These are phyloP conservation scores for Delitschia confertaspora DNA, from an alignment of 495 filamentous ascomycete genomes.

Conservation along the genomic window DNA sequence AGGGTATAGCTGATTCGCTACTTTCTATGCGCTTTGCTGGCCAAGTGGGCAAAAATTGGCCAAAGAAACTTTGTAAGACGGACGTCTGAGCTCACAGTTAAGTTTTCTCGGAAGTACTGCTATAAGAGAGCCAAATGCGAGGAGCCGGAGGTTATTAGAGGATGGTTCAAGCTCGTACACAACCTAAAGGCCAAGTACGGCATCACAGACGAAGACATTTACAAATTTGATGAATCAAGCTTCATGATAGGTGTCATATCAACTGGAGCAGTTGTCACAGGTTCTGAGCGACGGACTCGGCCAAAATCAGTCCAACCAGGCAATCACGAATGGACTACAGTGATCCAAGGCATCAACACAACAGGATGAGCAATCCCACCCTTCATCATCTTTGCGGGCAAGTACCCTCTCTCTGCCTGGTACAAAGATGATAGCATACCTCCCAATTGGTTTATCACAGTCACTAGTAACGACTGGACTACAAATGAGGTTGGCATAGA, in stretches of 20 bases:
- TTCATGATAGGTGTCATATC: slow-evolving; percentile 2
- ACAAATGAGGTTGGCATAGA: slow-evolving; percentile 8
- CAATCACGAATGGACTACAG: slow-evolving; percentile 6
- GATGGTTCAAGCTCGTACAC: slow-evolving; percentile 7
- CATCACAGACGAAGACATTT: slow-evolving; percentile 13
- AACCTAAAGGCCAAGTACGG: slow-evolving; percentile 9
- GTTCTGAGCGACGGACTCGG: slow-evolving; percentile 5
- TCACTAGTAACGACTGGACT: slow-evolving; percentile 5
- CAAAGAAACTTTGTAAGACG: no score
- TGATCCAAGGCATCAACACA: slow-evolving; percentile 4
- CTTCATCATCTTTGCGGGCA: slow-evolving; percentile 6
- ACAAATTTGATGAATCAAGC: slow-evolving; percentile 17
- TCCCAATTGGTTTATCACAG: slow-evolving; percentile 2
- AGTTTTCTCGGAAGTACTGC: slow-evolving; percentile 13
- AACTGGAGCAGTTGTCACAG: slow-evolving; percentile 3
- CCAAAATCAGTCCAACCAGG: slow-evolving; percentile 7
- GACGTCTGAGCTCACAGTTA: slow-evolving; percentile 4
- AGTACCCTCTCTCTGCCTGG: slow-evolving; percentile 7
- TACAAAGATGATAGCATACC: slow-evolving; percentile 4
- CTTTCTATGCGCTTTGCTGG: slow-evolving; percentile 1
- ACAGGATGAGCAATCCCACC: slow-evolving; percentile 4
- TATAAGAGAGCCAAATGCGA: no score
- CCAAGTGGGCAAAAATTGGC: no score
- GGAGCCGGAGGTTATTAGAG: slow-evolving; percentile 10
- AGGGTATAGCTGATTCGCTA: slow-evolving; percentile 1